These are phyloP conservation scores for Arctium minus DNA, from an alignment of 129 eudicot genomes.

Conservation along the genomic window DNA sequence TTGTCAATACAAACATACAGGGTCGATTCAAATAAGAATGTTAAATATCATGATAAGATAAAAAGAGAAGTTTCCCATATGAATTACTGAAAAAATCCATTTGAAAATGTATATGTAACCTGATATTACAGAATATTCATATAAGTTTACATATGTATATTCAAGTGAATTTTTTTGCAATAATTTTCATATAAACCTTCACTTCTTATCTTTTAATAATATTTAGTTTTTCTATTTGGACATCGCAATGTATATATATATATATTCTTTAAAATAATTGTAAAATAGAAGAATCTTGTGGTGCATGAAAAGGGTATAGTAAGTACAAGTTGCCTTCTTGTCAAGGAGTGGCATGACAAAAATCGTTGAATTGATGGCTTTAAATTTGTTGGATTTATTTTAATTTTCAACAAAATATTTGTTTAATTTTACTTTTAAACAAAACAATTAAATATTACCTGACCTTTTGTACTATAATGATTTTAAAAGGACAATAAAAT, in stretches of 20 bases:
- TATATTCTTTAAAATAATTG: not conserved
- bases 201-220: too few species aligned
- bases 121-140: too few species aligned
- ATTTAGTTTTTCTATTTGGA: too few species aligned
- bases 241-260: not conserved
- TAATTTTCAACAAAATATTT: not conserved
- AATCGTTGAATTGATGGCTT: constrained; percentile 12
- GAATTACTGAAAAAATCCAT: too few species aligned
- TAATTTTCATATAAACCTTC: too few species aligned
- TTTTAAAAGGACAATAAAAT: not conserved
- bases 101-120: too few species aligned
- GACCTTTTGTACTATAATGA: not conserved
- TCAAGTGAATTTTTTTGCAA: too few species aligned
- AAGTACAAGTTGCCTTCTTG: constrained; percentile 22
- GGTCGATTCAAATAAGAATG: too few species aligned
- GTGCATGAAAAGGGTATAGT: not conserved
- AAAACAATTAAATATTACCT: constrained; percentile 3
- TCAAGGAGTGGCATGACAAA: constrained; percentile 18
- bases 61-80: too few species aligned
- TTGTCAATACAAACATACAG: too few species aligned
- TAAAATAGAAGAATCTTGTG: not conserved
- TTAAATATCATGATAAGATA: too few species aligned
- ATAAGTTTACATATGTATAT: too few species aligned
- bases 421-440: constrained; percentile 1
- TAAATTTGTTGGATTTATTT: constrained; percentile 2